phyloP scores from a whole-genome alignment of 768 basidiomycete genomes.

The Mrakia blollopis region DNA sequence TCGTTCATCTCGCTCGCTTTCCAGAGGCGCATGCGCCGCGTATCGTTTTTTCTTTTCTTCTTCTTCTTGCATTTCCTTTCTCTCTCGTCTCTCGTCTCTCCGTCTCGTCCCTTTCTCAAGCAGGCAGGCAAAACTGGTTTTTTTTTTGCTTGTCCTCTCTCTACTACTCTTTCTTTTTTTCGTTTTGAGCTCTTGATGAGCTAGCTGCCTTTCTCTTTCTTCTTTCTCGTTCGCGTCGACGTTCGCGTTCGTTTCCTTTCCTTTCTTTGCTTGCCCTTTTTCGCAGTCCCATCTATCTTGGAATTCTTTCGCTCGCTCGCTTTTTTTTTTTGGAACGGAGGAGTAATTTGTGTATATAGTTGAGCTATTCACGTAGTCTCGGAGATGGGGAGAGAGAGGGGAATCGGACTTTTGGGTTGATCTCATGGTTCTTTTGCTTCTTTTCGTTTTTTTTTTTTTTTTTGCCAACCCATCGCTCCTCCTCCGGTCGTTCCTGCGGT shows the following conservation, averaged over 20 bases:
- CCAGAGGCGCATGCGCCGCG: neutral
- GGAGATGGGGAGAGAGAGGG: neutral
- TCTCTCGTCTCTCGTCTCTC: neutral
- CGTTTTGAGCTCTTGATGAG: neutral
- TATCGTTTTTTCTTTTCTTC: neutral
- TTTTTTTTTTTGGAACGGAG: too few relatives aligned
- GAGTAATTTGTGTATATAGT: neutral
- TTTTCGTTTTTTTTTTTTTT: neutral
- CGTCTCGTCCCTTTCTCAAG: neutral
- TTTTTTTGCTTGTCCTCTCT: neutral
- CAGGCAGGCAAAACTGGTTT: neutral
- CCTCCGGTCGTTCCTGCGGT: too few relatives aligned
- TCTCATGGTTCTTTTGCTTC: neutral
- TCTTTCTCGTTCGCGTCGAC: neutral
- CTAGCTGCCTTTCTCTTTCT: neutral
- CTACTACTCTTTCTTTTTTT: neutral
- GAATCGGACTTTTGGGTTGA: neutral
- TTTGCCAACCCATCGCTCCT: too few relatives aligned
- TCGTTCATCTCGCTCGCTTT: neutral
- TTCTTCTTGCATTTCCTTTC: neutral
- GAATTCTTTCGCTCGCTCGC: too few relatives aligned
- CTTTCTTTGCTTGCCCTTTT: neutral
- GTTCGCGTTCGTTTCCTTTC: neutral
- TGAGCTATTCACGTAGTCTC: too few relatives aligned
- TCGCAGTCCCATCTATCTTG: neutral